These are phyloP conservation scores for Penicillium digitatum DNA, from an alignment of 2,329 filamentous ascomycete genomes.

Conservation along the genomic window DNA sequence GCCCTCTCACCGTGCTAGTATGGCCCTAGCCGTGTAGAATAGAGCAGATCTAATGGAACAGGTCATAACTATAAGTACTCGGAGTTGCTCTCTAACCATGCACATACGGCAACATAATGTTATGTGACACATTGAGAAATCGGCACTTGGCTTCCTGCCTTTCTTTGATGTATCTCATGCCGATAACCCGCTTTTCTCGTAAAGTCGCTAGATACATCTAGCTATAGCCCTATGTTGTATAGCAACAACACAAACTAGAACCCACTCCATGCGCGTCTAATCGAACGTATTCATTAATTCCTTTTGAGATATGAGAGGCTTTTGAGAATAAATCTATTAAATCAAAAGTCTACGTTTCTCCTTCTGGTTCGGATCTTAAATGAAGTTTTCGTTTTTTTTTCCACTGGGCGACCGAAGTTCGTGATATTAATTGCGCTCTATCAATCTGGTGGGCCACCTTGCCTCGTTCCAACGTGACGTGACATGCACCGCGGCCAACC, in stretches of 20 bases:
- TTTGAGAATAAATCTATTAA: background rate
- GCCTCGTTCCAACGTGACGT: slow-evolving; percentile 18
- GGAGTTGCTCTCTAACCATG: background rate
- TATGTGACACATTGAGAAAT: background rate
- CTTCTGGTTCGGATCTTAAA: background rate
- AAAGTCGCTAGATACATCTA: too few species aligned
- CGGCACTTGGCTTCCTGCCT: background rate
- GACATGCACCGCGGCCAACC: slow-evolving; percentile 15
- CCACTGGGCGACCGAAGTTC: background rate
- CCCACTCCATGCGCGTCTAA: background rate
- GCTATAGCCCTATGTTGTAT: background rate
- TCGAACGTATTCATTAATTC: background rate
- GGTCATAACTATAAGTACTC: background rate
- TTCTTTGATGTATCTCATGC: background rate
- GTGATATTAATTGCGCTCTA: slow-evolving; percentile 9
- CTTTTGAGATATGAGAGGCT: background rate
- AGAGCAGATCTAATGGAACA: background rate
- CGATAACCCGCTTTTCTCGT: background rate
- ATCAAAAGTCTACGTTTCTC: background rate
- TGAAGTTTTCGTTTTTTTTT: background rate
- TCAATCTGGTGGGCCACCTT: slow-evolving; percentile 20
- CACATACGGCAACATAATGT: background rate
- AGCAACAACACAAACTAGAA: too few species aligned
- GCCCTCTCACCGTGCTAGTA: background rate
- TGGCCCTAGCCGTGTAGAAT: background rate